Evolutionary conservation across 2,329 filamentous ascomycete genomes (phyloP).

Genomic region (Dactylellina parvicollis): DNA sequence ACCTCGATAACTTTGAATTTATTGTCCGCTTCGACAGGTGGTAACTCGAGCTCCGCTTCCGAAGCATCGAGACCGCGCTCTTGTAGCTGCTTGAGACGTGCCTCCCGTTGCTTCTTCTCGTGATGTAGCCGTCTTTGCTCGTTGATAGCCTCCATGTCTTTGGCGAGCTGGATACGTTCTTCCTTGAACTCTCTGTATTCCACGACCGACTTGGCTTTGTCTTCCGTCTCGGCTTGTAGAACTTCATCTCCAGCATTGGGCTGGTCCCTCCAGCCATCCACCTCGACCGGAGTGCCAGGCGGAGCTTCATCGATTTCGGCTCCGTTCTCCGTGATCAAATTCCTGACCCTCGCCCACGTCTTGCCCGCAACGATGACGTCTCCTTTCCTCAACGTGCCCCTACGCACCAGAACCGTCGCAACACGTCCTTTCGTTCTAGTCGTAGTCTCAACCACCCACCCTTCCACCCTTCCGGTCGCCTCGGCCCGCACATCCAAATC

Average conservation of each 20-base stretch:
- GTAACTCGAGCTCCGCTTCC: slow-evolving; percentile 43
- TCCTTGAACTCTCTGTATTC: slow-evolving; percentile 77
- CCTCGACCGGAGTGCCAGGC: slow-evolving; percentile 88
- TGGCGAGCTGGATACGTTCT: slow-evolving; percentile 72
- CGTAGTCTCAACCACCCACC: slow-evolving; percentile 91
- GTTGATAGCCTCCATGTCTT: slow-evolving; percentile 81
- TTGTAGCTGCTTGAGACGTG: slow-evolving; percentile 62
- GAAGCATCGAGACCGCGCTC: slow-evolving; percentile 58
- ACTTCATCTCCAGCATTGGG: slow-evolving; percentile 88
- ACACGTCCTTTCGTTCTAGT: slow-evolving; percentile 80
- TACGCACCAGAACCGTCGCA: slow-evolving; percentile 87
- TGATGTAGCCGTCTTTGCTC: slow-evolving; percentile 71
- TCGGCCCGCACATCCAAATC: slow-evolving; percentile 90
- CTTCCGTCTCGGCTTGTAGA: slow-evolving; percentile 76
- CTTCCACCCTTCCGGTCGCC: slow-evolving; percentile 78
- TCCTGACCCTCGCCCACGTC: slow-evolving; percentile 86
- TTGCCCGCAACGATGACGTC: slow-evolving; percentile 87
- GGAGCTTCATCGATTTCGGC: slow-evolving; percentile 75
- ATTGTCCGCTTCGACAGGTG: slow-evolving; percentile 59
- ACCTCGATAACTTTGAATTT: slow-evolving; percentile 66
- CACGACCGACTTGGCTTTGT: slow-evolving; percentile 79
- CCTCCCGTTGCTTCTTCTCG: slow-evolving; percentile 68
- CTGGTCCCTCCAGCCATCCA: slow-evolving; percentile 92
- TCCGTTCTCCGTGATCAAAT: slow-evolving; percentile 85
- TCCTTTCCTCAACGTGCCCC: slow-evolving; percentile 82